Evolutionary conservation across 805 yeast genomes (phyloP).

Genomic region (Candida germanica): DNA sequence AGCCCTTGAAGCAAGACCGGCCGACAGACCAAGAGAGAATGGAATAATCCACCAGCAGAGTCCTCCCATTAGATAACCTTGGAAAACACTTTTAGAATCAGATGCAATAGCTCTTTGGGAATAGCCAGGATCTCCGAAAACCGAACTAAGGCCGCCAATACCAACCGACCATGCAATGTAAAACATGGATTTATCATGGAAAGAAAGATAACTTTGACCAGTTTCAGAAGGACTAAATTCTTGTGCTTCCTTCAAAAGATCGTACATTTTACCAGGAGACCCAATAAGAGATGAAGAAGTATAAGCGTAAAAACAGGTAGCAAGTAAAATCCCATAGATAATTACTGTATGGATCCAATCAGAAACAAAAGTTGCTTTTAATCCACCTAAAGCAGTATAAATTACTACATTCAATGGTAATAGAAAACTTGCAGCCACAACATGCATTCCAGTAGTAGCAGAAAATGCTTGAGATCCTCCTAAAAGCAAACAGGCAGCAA

Average conservation of each 20-base stretch:
- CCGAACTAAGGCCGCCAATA: slow-evolving; percentile 20
- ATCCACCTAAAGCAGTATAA: slow-evolving; percentile 23
- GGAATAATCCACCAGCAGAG: slow-evolving; percentile 26
- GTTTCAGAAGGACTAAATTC: slow-evolving; percentile 17
- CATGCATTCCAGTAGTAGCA: slow-evolving; percentile 70
- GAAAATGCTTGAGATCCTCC: slow-evolving; percentile 73
- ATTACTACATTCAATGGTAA: slow-evolving; percentile 24
- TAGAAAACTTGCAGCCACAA: slow-evolving; percentile 27
- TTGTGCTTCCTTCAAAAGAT: slow-evolving; percentile 16
- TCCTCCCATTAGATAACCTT: slow-evolving; percentile 23
- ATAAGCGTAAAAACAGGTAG: slow-evolving; percentile 19
- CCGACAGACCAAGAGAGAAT: slow-evolving; percentile 22
- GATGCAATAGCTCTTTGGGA: slow-evolving; percentile 25
- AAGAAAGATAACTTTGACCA: slow-evolving; percentile 19
- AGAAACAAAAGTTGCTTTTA: slow-evolving; percentile 24
- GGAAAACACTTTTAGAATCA: slow-evolving; percentile 18
- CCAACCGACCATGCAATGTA: slow-evolving; percentile 14
- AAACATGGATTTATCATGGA: slow-evolving; percentile 11
- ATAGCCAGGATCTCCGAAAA: slow-evolving; percentile 26
- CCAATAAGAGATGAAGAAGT: slow-evolving; percentile 19
- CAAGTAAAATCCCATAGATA: slow-evolving; percentile 18
- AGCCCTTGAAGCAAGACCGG: slow-evolving; percentile 40
- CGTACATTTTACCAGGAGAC: slow-evolving; percentile 23
- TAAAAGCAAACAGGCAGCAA: slow-evolving; percentile 19
- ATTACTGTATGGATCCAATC: slow-evolving; percentile 26